Evolutionary conservation across 305 asterid genomes (phyloP), one percentile per base, ranked within the genome.

Genomic region (Andrographis paniculata): DNA sequence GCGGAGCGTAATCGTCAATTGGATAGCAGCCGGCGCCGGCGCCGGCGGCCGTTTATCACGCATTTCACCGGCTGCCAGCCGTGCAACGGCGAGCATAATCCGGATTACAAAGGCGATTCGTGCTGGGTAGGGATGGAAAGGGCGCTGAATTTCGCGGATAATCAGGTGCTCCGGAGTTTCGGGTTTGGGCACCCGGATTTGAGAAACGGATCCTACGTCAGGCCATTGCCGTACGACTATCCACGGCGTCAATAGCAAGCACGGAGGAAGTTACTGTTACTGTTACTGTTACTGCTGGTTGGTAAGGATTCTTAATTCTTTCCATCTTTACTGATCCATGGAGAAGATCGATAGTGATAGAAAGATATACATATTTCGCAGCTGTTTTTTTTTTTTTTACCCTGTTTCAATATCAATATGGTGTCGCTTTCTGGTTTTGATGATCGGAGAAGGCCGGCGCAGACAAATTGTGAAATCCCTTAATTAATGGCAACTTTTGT

Each of bases 11-110:
- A 63, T 42, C 43, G 24, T 30, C 0, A 48, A 71, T 65, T 27
- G 52, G 76, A 61, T 42, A 68, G 60, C 7, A 62, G 64, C n/a
- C 55, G 74, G n/a, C n/a, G n/a, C n/a, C n/a, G n/a, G n/a, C n/a
- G n/a, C n/a, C 64, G 79, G 62, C 62, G 96, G 65, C 96, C 96
- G 1, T 86, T 86, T 28, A 63, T 86, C 4, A 86, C 95, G 15
- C 95, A 86, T 28, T 86, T 86, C 65, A 76, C 94, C 14, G 94
- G 95, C 44, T 86, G 95, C 38, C 82, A 82, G 60, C 96, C 94
- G 21, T 86, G 96, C 30, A 75, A 78, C 18, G 96, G 96, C 56
- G 77, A 67, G 20, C 86, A 77, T 21, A 78, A 80, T 24, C 74
- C 79, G 44, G 69, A 56, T 41, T 82, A 73, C 20, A 42, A 55